Evolutionary conservation across 2,329 filamentous ascomycete species (phyloP).

Genomic region (Apiospora hydei): DNA sequence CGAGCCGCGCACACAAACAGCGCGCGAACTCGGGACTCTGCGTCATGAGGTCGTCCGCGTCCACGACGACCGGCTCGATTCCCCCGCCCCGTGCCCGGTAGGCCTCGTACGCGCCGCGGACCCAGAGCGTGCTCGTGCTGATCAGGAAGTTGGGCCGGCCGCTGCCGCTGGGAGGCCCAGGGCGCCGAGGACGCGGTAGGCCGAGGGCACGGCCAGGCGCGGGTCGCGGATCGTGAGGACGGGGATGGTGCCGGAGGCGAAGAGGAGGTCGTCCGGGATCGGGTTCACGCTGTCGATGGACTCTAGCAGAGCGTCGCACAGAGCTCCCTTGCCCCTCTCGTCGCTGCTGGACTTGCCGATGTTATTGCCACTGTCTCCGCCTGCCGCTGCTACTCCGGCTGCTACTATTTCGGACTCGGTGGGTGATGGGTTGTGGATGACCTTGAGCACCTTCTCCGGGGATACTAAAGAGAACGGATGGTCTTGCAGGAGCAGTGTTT

Average conservation of each 20-base stretch:
- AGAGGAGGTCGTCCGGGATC: neutral
- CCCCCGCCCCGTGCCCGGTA: neutral
- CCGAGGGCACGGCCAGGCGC: neutral
- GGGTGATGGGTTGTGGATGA: neutral
- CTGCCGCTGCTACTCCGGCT: neutral
- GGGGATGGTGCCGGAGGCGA: neutral
- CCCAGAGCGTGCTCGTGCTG: conserved; percentile 7
- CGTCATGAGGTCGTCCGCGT: conserved; percentile 5
- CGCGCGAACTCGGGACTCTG: neutral
- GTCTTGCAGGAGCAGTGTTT: neutral
- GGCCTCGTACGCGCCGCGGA: neutral
- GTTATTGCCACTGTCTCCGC: too few species aligned
- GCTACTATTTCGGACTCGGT: neutral
- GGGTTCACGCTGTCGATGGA: too few species aligned
- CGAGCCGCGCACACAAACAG: neutral
- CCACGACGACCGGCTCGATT: neutral
- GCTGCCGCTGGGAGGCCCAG: neutral
- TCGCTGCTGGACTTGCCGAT: too few species aligned
- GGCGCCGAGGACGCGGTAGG: neutral
- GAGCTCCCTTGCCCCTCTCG: too few species aligned
- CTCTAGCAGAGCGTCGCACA: too few species aligned
- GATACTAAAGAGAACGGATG: neutral
- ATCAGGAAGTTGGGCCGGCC: neutral
- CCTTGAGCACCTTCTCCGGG: neutral
- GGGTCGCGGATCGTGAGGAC: conserved; percentile 11